Conservation (phyloP, 2,329 filamentous ascomycete species). For the Fusarium sp. region DNA sequence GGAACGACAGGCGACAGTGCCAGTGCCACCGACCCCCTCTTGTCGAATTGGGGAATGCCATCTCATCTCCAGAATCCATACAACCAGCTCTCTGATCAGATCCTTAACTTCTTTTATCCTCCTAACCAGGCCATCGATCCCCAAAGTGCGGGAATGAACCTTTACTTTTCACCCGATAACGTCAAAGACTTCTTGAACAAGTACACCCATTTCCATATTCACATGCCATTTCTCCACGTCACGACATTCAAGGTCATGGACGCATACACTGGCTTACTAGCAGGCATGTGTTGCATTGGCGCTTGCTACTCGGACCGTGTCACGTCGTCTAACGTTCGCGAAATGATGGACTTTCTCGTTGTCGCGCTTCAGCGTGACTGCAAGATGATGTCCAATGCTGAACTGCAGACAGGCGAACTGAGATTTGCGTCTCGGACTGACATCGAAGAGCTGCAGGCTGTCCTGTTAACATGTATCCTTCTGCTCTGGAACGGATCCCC, state of each 20-base stretch:
- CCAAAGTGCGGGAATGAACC: conserved; percentile 66
- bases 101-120: conserved; percentile 67
- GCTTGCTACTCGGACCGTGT: conserved; percentile 78
- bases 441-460: conserved; percentile 75
- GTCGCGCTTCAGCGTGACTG: conserved; percentile 67
- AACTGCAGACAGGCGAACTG: conserved; percentile 27
- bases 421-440: conserved; percentile 51
- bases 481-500: conserved; percentile 78
- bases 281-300: conserved; percentile 78
- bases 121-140: conserved; percentile 59
- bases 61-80: conserved; percentile 61
- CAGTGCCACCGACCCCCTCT: conserved; percentile 56
- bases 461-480: conserved; percentile 70
- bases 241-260: conserved; percentile 75
- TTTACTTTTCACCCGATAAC: conserved; percentile 74
- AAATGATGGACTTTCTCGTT: conserved; percentile 73
- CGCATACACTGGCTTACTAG: conserved; percentile 73
- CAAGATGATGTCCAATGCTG: conserved; percentile 53
- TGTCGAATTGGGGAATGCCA: conserved; percentile 61
- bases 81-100: conserved; percentile 64
- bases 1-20: conserved; percentile 59
- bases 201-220: conserved; percentile 78
- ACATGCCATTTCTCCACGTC: conserved; percentile 79
- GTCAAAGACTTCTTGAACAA: conserved; percentile 77
- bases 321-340: conserved; percentile 69